A percentile compares a stretch with the other conserved stretches of the same genome.
Conservation (phyloP, 192 early-diverging fungal genomes). For the Borealophlyctis nickersoniae region DNA sequence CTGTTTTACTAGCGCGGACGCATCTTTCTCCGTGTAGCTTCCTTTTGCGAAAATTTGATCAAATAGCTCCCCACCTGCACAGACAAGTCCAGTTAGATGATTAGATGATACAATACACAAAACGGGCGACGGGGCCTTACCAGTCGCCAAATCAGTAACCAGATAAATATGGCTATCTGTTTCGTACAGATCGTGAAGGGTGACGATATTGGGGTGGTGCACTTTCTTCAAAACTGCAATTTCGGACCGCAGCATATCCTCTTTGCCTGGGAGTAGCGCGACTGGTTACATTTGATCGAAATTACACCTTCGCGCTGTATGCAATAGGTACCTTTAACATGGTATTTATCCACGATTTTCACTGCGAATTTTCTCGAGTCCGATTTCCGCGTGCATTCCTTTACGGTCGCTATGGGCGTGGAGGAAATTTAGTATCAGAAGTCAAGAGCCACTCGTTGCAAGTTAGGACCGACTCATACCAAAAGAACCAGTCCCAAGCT, state of each 20-base stretch:
- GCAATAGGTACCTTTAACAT: slow-evolving; percentile 21
- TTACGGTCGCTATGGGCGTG: slow-evolving; percentile 63
- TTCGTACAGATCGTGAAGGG: slow-evolving; percentile 42
- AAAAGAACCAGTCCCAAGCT: slow-evolving; percentile 38
- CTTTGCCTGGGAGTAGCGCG: slow-evolving; percentile 43
- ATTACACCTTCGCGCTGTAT: neutral
- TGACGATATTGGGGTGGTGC: slow-evolving; percentile 41
- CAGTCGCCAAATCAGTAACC: slow-evolving; percentile 50
- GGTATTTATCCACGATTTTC: slow-evolving; percentile 72
- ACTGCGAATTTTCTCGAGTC: slow-evolving; percentile 62
- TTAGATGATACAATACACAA: neutral
- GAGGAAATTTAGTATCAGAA: slow-evolving; percentile 24
- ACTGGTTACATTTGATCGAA: neutral
- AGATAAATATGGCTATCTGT: slow-evolving; percentile 37
- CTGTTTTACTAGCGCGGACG: slow-evolving; percentile 39
- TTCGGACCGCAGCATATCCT: slow-evolving; percentile 63
- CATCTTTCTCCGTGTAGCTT: slow-evolving; percentile 51
- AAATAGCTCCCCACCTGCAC: slow-evolving; percentile 55
- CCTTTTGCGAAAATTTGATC: slow-evolving; percentile 50
- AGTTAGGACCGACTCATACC: slow-evolving; percentile 17
- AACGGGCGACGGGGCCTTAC: slow-evolving; percentile 15
- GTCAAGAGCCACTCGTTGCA: neutral
- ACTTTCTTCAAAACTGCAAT: slow-evolving; percentile 66
- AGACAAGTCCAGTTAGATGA: no score
- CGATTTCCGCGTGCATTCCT: slow-evolving; percentile 57